These are phyloP conservation scores for Penicillium crystallinum DNA, from an alignment of 495 filamentous ascomycete species.

Conservation along the genomic window DNA sequence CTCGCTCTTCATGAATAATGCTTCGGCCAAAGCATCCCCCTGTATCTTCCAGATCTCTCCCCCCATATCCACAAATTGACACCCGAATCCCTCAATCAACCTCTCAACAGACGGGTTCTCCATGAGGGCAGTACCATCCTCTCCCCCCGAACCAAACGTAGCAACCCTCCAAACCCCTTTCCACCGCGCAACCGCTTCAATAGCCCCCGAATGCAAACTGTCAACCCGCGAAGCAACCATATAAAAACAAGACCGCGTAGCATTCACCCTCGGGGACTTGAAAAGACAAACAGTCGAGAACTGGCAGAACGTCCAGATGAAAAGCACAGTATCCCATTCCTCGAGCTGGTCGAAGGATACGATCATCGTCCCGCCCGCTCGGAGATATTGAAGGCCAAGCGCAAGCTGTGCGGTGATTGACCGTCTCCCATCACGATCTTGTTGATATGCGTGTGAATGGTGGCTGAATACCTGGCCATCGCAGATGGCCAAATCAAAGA, in stretches of 20 bases:
- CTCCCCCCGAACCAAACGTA: neutral
- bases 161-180: neutral
- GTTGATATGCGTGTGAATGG: constrained; percentile 40
- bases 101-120: neutral
- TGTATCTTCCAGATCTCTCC: neutral
- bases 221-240: constrained; percentile 47
- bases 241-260: constrained; percentile 50
- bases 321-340: constrained; percentile 28
- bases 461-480: constrained; percentile 52
- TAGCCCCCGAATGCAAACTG: constrained; percentile 25
- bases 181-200: constrained; percentile 23
- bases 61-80: neutral
- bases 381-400: constrained; percentile 43
- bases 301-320: constrained; percentile 38
- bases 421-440: constrained; percentile 36
- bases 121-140: neutral
- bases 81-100: neutral
- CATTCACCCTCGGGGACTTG: constrained; percentile 43
- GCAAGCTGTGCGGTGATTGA: constrained; percentile 42
- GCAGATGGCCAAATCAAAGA: constrained; percentile 53
- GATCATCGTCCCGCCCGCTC: constrained; percentile 42
- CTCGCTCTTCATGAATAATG: neutral
- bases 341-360: constrained; percentile 49
- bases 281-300: constrained; percentile 44
- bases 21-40: neutral